These are phyloP conservation scores for Verticillium dahliae DNA, from an alignment of 2,329 filamentous ascomycete genomes.

Conservation along the genomic window DNA sequence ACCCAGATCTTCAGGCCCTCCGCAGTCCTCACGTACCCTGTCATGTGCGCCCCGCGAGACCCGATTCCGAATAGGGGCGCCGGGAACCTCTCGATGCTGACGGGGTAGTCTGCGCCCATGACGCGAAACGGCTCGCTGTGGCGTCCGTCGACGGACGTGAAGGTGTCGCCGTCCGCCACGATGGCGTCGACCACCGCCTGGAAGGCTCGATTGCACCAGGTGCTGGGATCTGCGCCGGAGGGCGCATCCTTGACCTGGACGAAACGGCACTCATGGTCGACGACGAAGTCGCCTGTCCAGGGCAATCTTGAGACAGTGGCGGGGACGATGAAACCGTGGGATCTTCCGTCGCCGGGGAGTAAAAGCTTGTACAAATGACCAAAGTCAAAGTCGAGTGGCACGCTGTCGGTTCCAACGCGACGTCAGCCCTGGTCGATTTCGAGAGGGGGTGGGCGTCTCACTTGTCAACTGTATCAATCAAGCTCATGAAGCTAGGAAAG, in stretches of 20 bases:
- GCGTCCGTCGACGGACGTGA: conserved; percentile 28
- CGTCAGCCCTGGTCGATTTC: neutral
- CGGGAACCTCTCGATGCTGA: conserved; percentile 54
- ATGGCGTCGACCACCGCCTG: conserved; percentile 30
- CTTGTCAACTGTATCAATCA: conserved; percentile 36
- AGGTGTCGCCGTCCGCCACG: conserved; percentile 20
- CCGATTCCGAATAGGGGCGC: conserved; percentile 61
- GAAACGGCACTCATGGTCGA: conserved; percentile 22
- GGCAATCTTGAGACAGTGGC: conserved; percentile 38
- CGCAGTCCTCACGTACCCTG: conserved; percentile 44
- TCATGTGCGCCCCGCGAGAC: conserved; percentile 61
- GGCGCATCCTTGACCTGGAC: conserved; percentile 24
- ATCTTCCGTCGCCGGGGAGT: conserved; percentile 34
- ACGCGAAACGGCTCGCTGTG: conserved; percentile 37
- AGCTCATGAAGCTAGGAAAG: conserved; percentile 1
- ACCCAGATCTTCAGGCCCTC: conserved; percentile 60
- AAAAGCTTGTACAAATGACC: conserved; percentile 39
- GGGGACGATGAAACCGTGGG: conserved; percentile 44
- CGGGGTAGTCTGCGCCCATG: conserved; percentile 26
- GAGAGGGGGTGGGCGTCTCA: conserved; percentile 17
- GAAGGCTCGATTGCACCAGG: conserved; percentile 29
- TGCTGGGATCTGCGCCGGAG: conserved; percentile 14
- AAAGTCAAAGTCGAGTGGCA: conserved; percentile 36
- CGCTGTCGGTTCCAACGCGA: conserved; percentile 22
- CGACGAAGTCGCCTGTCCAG: conserved; percentile 32